Evolutionary conservation across 257 asterid genomes (phyloP).

Genomic region (Marsdenia floribunda): DNA sequence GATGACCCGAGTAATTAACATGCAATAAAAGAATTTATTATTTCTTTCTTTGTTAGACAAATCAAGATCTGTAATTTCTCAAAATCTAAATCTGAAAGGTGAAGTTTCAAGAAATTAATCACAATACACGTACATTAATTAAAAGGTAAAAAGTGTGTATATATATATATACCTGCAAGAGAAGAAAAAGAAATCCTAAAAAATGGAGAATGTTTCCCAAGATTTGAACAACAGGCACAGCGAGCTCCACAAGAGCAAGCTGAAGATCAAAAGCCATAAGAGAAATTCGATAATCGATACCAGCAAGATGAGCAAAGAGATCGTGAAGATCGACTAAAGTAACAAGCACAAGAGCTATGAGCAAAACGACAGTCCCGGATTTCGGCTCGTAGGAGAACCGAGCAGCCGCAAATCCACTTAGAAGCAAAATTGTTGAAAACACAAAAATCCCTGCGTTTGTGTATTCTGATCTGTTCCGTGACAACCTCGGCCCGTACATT

Average conservation of each 20-base stretch:
- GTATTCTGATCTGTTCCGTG: slow-evolving; percentile 65
- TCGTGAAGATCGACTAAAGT: slow-evolving; percentile 63
- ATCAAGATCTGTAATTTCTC: background rate
- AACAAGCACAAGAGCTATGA: slow-evolving; percentile 40
- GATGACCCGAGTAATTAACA: background rate
- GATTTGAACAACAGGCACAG: slow-evolving; percentile 54
- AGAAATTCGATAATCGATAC: slow-evolving; percentile 48
- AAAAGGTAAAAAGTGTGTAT: no score
- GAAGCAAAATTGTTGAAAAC: slow-evolving; percentile 58
- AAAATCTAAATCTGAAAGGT: background rate
- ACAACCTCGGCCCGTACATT: slow-evolving; percentile 61
- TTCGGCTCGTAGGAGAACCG: slow-evolving; percentile 52
- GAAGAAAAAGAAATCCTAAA: slow-evolving; percentile 60
- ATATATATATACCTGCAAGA: slow-evolving; percentile 47
- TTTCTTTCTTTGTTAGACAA: no score
- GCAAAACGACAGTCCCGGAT: slow-evolving; percentile 63
- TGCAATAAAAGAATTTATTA: no score
- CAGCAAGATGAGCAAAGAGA: slow-evolving; percentile 77
- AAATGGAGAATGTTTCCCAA: slow-evolving; percentile 45
- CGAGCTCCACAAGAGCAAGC: slow-evolving; percentile 65
- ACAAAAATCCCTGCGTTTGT: slow-evolving; percentile 79
- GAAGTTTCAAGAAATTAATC: background rate
- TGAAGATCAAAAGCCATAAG: slow-evolving; percentile 57
- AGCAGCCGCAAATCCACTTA: slow-evolving; percentile 63
- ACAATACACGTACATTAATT: background rate